Percentiles rank a stretch among this genome's conserved stretches.
Conservation (phyloP, 352 stramenopile genomes). For the Thalassiosira hispida region DNA sequence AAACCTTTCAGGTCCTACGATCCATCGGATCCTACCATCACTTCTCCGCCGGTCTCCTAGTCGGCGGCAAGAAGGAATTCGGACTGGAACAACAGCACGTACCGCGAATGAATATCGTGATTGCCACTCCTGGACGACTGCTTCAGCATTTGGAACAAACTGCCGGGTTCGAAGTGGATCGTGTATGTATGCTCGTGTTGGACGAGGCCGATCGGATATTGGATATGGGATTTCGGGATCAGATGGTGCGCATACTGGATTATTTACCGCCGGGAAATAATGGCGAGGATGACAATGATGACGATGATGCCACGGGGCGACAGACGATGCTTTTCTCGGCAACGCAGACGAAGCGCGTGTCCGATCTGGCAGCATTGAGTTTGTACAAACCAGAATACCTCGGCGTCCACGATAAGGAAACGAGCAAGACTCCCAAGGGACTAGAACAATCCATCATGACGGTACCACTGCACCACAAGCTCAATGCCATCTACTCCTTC, state of each 20-base stretch:
- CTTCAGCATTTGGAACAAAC: slow-evolving; percentile 99
- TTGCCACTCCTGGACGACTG: slow-evolving; percentile 95
- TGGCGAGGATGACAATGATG: slow-evolving; percentile 18
- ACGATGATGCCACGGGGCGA: slow-evolving; percentile 48
- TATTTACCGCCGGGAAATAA: slow-evolving; percentile 77
- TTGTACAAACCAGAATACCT: slow-evolving; percentile 96
- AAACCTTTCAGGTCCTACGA: slow-evolving; percentile 99
- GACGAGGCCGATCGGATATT: slow-evolving; percentile 88
- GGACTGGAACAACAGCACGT: slow-evolving; percentile 94
- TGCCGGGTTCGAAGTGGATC: slow-evolving; percentile 93
- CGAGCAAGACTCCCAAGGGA: slow-evolving; percentile 90
- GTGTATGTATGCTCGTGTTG: slow-evolving; percentile 90
- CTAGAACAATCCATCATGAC: slow-evolving; percentile 96
- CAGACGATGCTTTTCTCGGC: slow-evolving; percentile 97
- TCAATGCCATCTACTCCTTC: slow-evolving; percentile 98
- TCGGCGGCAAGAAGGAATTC: slow-evolving; percentile 94
- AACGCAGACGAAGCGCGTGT: slow-evolving; percentile 97
- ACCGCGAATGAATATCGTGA: slow-evolving; percentile 95
- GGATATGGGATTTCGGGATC: slow-evolving; percentile 86
- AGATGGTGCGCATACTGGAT: slow-evolving; percentile 86
- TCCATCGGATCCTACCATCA: slow-evolving; percentile 93
- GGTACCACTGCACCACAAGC: slow-evolving; percentile 94
- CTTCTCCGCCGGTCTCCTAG: slow-evolving; percentile 96
- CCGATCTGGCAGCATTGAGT: slow-evolving; percentile 95
- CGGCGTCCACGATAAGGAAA: slow-evolving; percentile 92